Percentiles rank a stretch among this genome's conserved stretches.
phyloP scores from a whole-genome alignment of 495 filamentous ascomycete species.

The Hypoxylon rickii region DNA sequence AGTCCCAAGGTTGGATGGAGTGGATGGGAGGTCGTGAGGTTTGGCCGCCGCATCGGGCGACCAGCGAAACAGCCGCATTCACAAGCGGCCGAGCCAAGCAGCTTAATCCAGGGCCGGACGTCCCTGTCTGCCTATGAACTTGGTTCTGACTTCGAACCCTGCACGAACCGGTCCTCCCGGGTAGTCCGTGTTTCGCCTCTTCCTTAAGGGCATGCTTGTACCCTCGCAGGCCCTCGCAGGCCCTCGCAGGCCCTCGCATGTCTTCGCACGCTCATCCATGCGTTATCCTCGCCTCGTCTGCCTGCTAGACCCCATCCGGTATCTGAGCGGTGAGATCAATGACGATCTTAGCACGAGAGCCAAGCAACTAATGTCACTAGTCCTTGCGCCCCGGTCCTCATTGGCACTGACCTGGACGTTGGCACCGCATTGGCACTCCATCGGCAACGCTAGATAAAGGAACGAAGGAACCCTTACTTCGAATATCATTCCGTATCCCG shows the following conservation, averaged over 20 bases:
- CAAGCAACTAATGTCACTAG: conserved; percentile 11
- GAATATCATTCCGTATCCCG: neutral
- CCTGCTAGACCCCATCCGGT: conserved; percentile 1
- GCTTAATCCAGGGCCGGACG: neutral
- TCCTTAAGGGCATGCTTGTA: too few species aligned
- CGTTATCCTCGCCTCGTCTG: too few species aligned
- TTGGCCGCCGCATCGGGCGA: neutral
- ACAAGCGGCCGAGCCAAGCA: conserved; percentile 13
- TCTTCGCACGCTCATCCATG: too few species aligned
- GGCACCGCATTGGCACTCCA: too few species aligned
- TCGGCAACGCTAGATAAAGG: neutral
- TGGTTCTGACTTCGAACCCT: neutral
- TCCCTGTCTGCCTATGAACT: neutral
- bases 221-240: too few species aligned
- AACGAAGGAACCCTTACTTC: neutral
- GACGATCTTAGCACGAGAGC: conserved; percentile 21
- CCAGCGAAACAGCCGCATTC: conserved; percentile 9
- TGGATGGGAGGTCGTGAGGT: neutral
- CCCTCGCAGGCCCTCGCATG: too few species aligned
- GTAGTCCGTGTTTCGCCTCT: conserved; percentile 11
- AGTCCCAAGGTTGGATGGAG: too few species aligned
- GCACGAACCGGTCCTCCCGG: conserved; percentile 12
- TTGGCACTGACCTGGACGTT: too few species aligned
- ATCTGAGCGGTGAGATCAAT: conserved; percentile 22
- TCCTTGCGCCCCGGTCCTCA: too few species aligned